Conservation (phyloP, 495 filamentous ascomycete genomes). For the Trichodelitschia bisporula region DNA sequence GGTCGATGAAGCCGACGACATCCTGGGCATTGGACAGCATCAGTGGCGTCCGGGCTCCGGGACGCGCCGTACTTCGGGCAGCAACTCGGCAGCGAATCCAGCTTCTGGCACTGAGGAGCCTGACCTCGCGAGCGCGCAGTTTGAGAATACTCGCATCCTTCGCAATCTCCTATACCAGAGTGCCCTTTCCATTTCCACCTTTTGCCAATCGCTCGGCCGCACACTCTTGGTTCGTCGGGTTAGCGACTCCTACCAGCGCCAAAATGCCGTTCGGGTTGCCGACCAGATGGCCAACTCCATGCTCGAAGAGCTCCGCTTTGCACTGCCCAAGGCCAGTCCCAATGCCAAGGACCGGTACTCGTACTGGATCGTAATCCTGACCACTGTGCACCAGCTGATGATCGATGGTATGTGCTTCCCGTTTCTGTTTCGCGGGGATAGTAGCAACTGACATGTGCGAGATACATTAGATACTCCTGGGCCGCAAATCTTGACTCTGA, state of each 20-base stretch:
- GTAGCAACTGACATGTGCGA: no score
- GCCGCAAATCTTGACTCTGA: conserved; percentile 49
- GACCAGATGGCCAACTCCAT: conserved; percentile 52
- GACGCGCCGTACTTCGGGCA: no score
- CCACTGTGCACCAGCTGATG: conserved; percentile 50
- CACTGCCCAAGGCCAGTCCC: conserved; percentile 18
- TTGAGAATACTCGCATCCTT: conserved; percentile 56
- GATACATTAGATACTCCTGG: conserved; percentile 29
- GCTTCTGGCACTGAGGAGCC: conserved; percentile 17
- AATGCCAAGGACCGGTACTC: conserved; percentile 30
- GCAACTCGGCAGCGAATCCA: neutral
- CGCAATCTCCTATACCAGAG: conserved; percentile 52
- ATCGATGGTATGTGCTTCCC: conserved; percentile 31
- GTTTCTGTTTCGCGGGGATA: no score
- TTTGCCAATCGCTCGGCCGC: conserved; percentile 62
- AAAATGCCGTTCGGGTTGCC: conserved; percentile 45
- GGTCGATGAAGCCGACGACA: conserved; percentile 10
- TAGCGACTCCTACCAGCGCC: conserved; percentile 34
- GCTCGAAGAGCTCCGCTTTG: conserved; percentile 34
- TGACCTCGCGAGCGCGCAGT: conserved; percentile 30
- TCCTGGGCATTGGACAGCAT: conserved; percentile 6
- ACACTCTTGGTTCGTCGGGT: conserved; percentile 46
- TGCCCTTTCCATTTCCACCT: conserved; percentile 42
- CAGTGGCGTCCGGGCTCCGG: no score
- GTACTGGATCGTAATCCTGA: conserved; percentile 60